Conservation (phyloP, 768 basidiomycete species). For the Tricholomella constricta region DNA sequence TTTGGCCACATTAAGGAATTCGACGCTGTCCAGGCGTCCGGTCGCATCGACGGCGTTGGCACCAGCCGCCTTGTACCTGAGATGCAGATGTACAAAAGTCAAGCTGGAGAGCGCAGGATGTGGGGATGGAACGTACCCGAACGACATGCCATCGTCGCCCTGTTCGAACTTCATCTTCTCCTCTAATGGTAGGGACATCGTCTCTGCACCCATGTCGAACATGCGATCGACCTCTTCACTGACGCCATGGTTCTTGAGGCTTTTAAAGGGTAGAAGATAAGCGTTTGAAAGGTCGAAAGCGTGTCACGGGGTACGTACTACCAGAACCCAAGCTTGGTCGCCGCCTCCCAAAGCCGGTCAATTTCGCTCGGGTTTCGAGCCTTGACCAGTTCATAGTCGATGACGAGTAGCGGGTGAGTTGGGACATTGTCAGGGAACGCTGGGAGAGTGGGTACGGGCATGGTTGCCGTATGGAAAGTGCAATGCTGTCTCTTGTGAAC, state of each 20-base stretch:
- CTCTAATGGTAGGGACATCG: slow-evolving; percentile 52
- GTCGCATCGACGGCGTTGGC: slow-evolving; percentile 62
- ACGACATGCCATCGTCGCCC: slow-evolving; percentile 46
- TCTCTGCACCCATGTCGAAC: slow-evolving; percentile 58
- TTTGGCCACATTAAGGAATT: slow-evolving; percentile 69
- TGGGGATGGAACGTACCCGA: slow-evolving; percentile 31
- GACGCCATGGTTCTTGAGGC: slow-evolving; percentile 58
- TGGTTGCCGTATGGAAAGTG: too few species aligned
- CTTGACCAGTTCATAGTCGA: slow-evolving; percentile 54
- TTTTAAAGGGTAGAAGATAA: too few species aligned
- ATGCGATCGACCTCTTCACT: slow-evolving; percentile 49
- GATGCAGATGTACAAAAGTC: slow-evolving; percentile 12
- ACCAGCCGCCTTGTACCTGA: slow-evolving; percentile 63
- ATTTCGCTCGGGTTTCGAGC: slow-evolving; percentile 44
- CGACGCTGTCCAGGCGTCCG: slow-evolving; percentile 56
- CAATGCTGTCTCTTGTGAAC: too few species aligned
- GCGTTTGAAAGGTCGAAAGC: too few species aligned
- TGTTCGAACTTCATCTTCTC: slow-evolving; percentile 63
- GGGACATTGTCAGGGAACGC: slow-evolving; percentile 54
- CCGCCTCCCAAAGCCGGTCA: slow-evolving; percentile 56
- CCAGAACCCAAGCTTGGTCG: slow-evolving; percentile 65
- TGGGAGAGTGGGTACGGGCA: slow-evolving; percentile 30
- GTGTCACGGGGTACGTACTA: slow-evolving; percentile 63
- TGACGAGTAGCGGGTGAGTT: slow-evolving; percentile 54
- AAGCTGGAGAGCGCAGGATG: neutral